phyloP scores from a whole-genome alignment of 371 early-diverging fungal species.

The Dentiscutata heterogama region DNA sequence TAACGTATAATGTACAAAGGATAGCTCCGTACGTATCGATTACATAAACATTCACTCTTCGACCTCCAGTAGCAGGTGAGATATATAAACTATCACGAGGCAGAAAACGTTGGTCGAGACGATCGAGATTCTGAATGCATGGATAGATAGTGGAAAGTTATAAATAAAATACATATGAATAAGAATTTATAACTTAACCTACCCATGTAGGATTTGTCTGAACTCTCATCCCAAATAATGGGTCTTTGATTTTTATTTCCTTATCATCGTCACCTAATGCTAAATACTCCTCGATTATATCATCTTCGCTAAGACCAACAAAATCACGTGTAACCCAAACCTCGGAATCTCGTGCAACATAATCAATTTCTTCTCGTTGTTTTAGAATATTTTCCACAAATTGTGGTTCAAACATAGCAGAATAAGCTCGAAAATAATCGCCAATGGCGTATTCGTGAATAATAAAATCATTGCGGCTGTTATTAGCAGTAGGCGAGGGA shows the following conservation, averaged over 20 bases:
- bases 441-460: neutral
- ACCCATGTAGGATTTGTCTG: constrained; percentile 34
- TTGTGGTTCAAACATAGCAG: neutral
- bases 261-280: too few relatives aligned
- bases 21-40: constrained; percentile 54
- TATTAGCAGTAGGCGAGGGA: too few relatives aligned
- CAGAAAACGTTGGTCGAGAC: constrained; percentile 51
- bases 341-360: neutral
- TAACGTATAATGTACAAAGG: neutral
- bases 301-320: too few relatives aligned
- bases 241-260: too few relatives aligned
- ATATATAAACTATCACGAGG: constrained; percentile 48
- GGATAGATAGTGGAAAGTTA: neutral
- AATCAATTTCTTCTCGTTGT: constrained; percentile 4
- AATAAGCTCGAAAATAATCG: neutral
- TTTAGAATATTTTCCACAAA: neutral
- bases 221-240: neutral
- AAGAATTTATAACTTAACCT: constrained; percentile 48
- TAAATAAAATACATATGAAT: constrained; percentile 46
- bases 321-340: neutral
- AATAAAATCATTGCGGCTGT: neutral
- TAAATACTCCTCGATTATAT: neutral
- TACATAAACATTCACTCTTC: constrained; percentile 63
- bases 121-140: constrained; percentile 50
- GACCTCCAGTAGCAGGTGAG: constrained; percentile 39